Percentiles rank a stretch among this genome's conserved stretches.
phyloP scores from a whole-genome alignment of 805 yeast genomes.

The Metschnikowia noctiluminum region DNA sequence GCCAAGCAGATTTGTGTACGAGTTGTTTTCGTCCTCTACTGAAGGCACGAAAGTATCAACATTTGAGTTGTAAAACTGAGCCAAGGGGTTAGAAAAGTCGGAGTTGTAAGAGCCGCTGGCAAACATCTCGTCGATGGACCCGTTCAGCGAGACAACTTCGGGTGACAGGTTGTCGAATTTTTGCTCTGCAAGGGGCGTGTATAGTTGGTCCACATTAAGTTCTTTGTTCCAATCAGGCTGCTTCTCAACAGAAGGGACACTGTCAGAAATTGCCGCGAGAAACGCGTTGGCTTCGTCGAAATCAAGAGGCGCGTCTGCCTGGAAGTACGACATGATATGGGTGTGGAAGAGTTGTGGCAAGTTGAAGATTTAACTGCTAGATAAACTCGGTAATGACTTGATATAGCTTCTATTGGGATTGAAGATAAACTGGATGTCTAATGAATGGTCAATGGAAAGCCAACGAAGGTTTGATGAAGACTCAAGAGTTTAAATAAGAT shows the following conservation, averaged over 20 bases:
- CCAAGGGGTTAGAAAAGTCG: not conserved
- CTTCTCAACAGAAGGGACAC: conserved; percentile 14
- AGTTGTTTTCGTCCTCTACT: conserved; percentile 1
- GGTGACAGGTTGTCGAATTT: conserved; percentile 6
- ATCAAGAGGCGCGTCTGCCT: conserved; percentile 10
- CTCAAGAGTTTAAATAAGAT: too few relatives aligned
- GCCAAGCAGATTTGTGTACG: conserved; percentile 8
- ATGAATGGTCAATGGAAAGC: too few relatives aligned
- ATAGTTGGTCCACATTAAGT: conserved; percentile 4
- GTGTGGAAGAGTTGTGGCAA: not conserved
- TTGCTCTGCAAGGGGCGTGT: conserved; percentile 2
- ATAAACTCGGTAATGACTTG: too few relatives aligned
- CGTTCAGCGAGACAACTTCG: conserved; percentile 5
- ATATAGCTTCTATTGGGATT: too few relatives aligned
- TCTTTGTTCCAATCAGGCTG: conserved; percentile 9
- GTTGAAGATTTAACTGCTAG: too few relatives aligned
- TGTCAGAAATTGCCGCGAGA: conserved; percentile 12
- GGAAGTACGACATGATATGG: conserved; percentile 2
- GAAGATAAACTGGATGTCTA: too few relatives aligned
- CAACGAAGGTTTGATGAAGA: too few relatives aligned
- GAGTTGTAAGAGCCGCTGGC: not conserved
- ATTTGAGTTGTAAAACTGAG: not conserved
- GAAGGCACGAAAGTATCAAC: not conserved
- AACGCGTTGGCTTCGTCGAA: conserved; percentile 17
- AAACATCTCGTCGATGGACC: conserved; percentile 6